These are phyloP conservation scores for Amanita brunnescens DNA, from an alignment of 768 basidiomycete species.

Conservation along the genomic window DNA sequence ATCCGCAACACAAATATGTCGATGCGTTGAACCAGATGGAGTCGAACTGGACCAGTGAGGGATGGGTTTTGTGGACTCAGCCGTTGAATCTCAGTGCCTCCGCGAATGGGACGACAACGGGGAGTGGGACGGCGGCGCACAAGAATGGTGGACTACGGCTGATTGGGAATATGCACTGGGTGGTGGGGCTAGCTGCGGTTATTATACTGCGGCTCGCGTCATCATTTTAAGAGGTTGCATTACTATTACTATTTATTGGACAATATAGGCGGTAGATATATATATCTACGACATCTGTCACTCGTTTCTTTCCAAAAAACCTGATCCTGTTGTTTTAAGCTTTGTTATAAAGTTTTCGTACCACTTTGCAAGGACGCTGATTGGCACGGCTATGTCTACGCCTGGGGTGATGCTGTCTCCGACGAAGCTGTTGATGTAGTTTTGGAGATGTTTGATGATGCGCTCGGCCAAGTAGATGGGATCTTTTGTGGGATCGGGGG, in stretches of 20 bases:
- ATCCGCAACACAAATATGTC: slow-evolving; percentile 48
- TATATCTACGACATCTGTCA: not conserved
- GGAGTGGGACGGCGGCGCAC: too few relatives aligned
- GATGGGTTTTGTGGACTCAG: slow-evolving; percentile 48
- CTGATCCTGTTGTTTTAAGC: slow-evolving; percentile 46
- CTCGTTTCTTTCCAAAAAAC: slow-evolving; percentile 48
- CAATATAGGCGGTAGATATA: not conserved
- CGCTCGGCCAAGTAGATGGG: slow-evolving; percentile 55
- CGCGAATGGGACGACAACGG: not conserved
- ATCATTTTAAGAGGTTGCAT: not conserved
- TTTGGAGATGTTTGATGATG: slow-evolving; percentile 66
- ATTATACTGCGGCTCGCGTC: not conserved
- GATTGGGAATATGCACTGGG: not conserved
- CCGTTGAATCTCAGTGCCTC: slow-evolving; percentile 30
- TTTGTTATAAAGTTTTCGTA: slow-evolving; percentile 61
- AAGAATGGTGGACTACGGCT: not conserved
- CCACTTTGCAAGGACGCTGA: slow-evolving; percentile 59
- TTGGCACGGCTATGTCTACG: slow-evolving; percentile 46
- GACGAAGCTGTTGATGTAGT: slow-evolving; percentile 64
- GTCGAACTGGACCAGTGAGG: slow-evolving; percentile 31
- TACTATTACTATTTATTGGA: too few relatives aligned
- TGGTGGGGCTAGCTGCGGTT: not conserved
- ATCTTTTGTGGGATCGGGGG: slow-evolving; percentile 26
- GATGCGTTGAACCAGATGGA: slow-evolving; percentile 32
- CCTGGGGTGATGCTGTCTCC: slow-evolving; percentile 29